phyloP scores from a whole-genome alignment of 441 rosid species.

The Corymbia calophylla region DNA sequence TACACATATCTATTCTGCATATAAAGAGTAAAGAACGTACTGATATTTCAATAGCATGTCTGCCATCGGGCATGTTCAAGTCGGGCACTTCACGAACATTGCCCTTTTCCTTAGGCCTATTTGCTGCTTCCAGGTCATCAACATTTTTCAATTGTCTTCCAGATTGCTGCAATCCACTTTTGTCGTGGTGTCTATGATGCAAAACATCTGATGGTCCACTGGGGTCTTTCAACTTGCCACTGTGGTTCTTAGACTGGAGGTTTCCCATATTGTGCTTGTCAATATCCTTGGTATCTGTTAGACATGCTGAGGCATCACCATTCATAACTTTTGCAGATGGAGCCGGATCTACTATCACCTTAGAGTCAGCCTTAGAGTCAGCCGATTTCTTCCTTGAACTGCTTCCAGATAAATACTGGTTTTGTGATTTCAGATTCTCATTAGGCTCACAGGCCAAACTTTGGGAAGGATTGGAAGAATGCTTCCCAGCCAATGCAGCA shows the following conservation, averaged over 20 bases:
- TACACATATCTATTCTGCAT: not conserved
- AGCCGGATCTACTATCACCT: slow-evolving; percentile 28
- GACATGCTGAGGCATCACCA: slow-evolving; percentile 31
- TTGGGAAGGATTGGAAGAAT: slow-evolving; percentile 25
- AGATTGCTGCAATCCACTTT: slow-evolving; percentile 33
- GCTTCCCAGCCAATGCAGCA: slow-evolving; percentile 21
- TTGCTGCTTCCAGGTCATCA: slow-evolving; percentile 33
- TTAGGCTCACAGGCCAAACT: slow-evolving; percentile 26
- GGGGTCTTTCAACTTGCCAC: slow-evolving; percentile 49
- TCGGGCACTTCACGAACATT: slow-evolving; percentile 43
- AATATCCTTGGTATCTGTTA: slow-evolving; percentile 31
- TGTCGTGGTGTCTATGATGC: slow-evolving; percentile 49
- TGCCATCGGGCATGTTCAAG: slow-evolving; percentile 50
- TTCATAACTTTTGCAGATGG: slow-evolving; percentile 33
- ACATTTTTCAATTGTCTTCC: slow-evolving; percentile 29
- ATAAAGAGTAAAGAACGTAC: slow-evolving; percentile 35
- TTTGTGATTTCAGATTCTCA: slow-evolving; percentile 35
- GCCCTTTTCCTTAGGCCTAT: slow-evolving; percentile 46
- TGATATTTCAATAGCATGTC: slow-evolving; percentile 29
- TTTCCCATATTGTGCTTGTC: slow-evolving; percentile 45
- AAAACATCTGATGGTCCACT: slow-evolving; percentile 34
- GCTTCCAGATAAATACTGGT: slow-evolving; percentile 33
- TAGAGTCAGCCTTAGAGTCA: slow-evolving; percentile 50
- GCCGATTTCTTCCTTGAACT: slow-evolving; percentile 48
- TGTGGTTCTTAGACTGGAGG: slow-evolving; percentile 27